Evolutionary conservation across 768 basidiomycete genomes (phyloP).

Genomic region (Hericium erinaceus): DNA sequence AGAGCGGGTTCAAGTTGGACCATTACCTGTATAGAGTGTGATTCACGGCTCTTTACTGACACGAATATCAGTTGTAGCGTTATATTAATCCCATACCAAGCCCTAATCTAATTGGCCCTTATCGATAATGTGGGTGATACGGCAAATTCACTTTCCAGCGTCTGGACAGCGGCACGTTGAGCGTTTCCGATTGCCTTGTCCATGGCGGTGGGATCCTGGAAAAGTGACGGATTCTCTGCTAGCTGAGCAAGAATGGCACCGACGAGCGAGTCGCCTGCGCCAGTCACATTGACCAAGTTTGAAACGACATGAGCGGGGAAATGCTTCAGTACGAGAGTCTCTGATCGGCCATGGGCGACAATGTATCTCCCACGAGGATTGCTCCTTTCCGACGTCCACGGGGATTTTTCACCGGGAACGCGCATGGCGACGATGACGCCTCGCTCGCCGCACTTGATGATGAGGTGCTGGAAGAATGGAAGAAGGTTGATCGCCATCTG

Average conservation of each 20-base stretch:
- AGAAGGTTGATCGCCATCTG: conserved; percentile 79
- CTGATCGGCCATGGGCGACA: conserved; percentile 37
- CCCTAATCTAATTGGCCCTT: conserved; percentile 2
- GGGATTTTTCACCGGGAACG: conserved; percentile 32
- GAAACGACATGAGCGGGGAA: conserved; percentile 48
- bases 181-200: conserved; percentile 39
- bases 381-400: conserved; percentile 44
- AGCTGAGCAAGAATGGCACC: conserved; percentile 72
- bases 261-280: conserved; percentile 87
- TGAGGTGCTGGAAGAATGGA: conserved; percentile 74
- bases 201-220: conserved; percentile 38
- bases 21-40: conserved; percentile 16
- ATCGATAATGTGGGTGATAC: conserved; percentile 56
- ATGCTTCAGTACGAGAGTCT: conserved; percentile 57
- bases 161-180: conserved; percentile 56
- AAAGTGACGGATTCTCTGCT: conserved; percentile 29
- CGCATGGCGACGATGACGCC: conserved; percentile 62
- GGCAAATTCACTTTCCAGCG: conserved; percentile 46
- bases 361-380: conserved; percentile 39
- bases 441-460: conserved; percentile 75
- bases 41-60: neutral
- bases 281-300: conserved; percentile 63
- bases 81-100: neutral
- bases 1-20: conserved; percentile 55
- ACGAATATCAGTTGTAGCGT: neutral